phyloP scores from a whole-genome alignment of 2,329 filamentous ascomycete species.

The Talaromyces atroroseus region DNA sequence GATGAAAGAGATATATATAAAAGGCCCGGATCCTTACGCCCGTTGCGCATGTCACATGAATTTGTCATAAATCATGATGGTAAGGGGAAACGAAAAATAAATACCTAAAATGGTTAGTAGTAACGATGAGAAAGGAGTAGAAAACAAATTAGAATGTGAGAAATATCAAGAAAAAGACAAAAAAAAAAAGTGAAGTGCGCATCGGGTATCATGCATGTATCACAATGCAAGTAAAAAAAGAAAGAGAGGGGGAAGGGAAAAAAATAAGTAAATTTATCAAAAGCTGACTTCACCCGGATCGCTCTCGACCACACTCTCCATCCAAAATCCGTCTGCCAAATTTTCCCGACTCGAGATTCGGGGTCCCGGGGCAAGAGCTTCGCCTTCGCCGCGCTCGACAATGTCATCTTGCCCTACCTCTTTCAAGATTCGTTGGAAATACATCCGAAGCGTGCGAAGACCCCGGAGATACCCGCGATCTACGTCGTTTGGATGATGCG shows the following conservation, averaged over 20 bases:
- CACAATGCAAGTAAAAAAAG: constrained; percentile 4
- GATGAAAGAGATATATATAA: not conserved
- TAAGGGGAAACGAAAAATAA: not conserved
- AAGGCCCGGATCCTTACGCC: constrained; percentile 5
- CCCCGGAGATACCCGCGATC: constrained; percentile 88
- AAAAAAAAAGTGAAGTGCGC: constrained; percentile 1
- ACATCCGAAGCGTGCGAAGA: constrained; percentile 68
- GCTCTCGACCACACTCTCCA: constrained; percentile 38
- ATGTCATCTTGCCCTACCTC: constrained; percentile 55
- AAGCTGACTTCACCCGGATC: constrained; percentile 42
- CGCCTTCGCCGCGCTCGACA: constrained; percentile 40
- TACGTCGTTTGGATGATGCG: constrained; percentile 70
- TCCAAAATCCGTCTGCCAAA: constrained; percentile 32
- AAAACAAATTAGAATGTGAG: not conserved
- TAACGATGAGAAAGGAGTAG: not conserved
- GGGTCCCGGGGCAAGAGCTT: constrained; percentile 33
- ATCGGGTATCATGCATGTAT: constrained; percentile 8
- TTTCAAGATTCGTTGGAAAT: constrained; percentile 80
- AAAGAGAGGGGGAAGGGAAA: no score
- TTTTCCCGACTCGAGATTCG: constrained; percentile 27
- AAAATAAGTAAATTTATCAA: constrained; percentile 16
- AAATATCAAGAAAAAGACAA: not conserved
- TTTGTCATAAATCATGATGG: constrained; percentile 13
- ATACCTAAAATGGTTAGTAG: not conserved
- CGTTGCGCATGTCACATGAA: constrained; percentile 9